These are phyloP conservation scores for Loxodes magnus DNA, from an alignment of 73 alveolate species.

Conservation along the genomic window DNA sequence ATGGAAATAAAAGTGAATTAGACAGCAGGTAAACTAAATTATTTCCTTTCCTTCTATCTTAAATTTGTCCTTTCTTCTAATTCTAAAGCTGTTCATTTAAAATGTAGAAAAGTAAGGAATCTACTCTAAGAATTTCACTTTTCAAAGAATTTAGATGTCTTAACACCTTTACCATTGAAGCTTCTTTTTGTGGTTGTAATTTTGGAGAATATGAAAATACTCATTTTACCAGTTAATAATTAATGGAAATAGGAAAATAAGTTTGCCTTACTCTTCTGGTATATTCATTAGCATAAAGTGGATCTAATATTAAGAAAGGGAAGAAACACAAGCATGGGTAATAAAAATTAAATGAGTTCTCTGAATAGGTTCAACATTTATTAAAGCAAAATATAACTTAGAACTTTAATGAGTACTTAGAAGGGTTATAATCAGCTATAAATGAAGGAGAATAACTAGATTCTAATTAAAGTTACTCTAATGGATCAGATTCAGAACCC, in stretches of 20 bases:
- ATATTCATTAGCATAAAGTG: neutral
- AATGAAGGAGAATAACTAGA: conserved; percentile 2
- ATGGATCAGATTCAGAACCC: conserved; percentile 12
- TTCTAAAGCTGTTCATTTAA: conserved; percentile 50
- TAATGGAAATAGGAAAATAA: conserved; percentile 11
- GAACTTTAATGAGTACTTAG: no score
- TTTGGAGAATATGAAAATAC: conserved; percentile 11
- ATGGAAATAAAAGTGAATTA: conserved; percentile 30
- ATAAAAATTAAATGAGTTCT: conserved; percentile 1
- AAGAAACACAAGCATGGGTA: neutral
- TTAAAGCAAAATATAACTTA: no score
- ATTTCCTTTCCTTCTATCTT: conserved; percentile 45
- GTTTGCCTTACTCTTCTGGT: conserved; percentile 5
- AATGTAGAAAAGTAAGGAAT: conserved; percentile 44
- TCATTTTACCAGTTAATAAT: neutral
- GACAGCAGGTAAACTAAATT: conserved; percentile 36
- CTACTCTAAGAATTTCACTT: conserved; percentile 51
- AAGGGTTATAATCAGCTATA: no score
- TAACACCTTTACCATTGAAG: conserved; percentile 42
- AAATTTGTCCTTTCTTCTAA: conserved; percentile 27
- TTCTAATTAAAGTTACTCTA: neutral
- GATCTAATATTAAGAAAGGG: neutral
- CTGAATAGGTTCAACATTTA: no score
- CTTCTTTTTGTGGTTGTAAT: conserved; percentile 28
- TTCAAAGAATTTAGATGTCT: conserved; percentile 49